Evolutionary conservation across 768 basidiomycete genomes (phyloP).

Genomic region (Collybiopsis luxurians): DNA sequence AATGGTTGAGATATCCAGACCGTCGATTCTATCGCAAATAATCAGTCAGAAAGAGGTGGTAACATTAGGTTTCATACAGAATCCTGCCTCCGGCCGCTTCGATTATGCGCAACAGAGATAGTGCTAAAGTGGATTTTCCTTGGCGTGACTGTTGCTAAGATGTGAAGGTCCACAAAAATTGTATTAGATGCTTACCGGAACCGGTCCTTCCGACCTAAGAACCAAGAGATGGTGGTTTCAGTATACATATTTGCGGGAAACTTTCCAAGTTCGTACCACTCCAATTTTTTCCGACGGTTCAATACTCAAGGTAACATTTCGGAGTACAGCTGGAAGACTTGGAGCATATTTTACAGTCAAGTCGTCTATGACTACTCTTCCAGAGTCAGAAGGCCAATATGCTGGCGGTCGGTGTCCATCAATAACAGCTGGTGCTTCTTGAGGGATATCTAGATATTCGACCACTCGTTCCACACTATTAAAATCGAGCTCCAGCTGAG

Average conservation of each 20-base stretch:
- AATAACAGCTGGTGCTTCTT: slow-evolving; percentile 65
- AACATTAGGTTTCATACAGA: slow-evolving; percentile 34
- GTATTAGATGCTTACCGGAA: no score
- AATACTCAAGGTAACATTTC: slow-evolving; percentile 55
- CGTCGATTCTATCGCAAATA: slow-evolving; percentile 50
- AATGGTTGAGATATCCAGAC: slow-evolving; percentile 63
- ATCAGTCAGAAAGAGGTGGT: not conserved
- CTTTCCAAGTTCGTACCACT: slow-evolving; percentile 39
- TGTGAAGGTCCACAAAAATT: no score
- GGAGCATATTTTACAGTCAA: slow-evolving; percentile 63
- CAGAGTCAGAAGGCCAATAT: slow-evolving; percentile 65
- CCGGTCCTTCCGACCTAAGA: slow-evolving; percentile 64
- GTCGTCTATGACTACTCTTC: slow-evolving; percentile 55
- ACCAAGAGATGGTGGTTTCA: slow-evolving; percentile 4
- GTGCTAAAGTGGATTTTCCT: slow-evolving; percentile 60
- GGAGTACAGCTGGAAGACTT: slow-evolving; percentile 58
- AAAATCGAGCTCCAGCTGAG: slow-evolving; percentile 71
- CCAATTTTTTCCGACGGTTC: slow-evolving; percentile 67
- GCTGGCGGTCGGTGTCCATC: slow-evolving; percentile 61
- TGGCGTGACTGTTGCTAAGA: not conserved
- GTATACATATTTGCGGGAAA: not conserved
- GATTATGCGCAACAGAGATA: slow-evolving; percentile 60
- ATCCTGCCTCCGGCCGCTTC: slow-evolving; percentile 58
- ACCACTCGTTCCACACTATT: slow-evolving; percentile 73
- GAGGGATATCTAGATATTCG: slow-evolving; percentile 65